phyloP scores from a whole-genome alignment of 371 early-diverging fungal species.

The Mucor mucedo region DNA sequence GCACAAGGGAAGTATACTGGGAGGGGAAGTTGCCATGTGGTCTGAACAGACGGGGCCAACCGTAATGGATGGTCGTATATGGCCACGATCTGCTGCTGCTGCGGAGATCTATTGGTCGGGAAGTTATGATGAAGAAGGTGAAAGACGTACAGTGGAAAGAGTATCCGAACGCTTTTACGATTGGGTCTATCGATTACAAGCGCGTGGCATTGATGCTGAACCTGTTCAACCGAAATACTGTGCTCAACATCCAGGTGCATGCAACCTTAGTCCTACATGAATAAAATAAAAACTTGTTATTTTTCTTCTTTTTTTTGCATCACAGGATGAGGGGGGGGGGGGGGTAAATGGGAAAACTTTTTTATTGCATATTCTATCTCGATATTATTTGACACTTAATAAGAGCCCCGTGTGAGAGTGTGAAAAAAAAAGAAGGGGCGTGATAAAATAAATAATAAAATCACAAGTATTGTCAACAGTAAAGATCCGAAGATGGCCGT shows the following conservation, averaged over 20 bases:
- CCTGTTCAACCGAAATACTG: constrained; percentile 81
- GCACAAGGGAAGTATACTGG: constrained; percentile 36
- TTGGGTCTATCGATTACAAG: constrained; percentile 60
- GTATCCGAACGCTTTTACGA: constrained; percentile 48
- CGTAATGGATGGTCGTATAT: constrained; percentile 63
- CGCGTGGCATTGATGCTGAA: constrained; percentile 70
- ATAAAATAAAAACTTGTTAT: no score
- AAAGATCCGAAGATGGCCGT: no score
- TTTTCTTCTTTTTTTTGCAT: no score
- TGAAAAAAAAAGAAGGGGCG: no score
- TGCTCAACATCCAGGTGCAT: constrained; percentile 66
- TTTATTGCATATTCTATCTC: no score
- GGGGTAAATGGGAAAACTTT: no score
- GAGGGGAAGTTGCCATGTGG: constrained; percentile 64
- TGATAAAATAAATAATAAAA: no score
- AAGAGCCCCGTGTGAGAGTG: no score
- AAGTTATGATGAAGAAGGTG: constrained; percentile 52
- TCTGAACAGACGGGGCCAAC: constrained; percentile 68
- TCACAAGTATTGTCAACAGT: no score
- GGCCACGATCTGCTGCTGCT: constrained; percentile 74
- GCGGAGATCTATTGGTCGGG: constrained; percentile 78
- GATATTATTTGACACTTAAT: no score
- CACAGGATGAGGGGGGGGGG: no score
- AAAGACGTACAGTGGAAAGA: constrained; percentile 35
- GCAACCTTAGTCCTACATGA: constrained; percentile 44